These are phyloP conservation scores for Balamuthia mandrillaris DNA, from an alignment of 208 protist species.

Conservation along the genomic window DNA sequence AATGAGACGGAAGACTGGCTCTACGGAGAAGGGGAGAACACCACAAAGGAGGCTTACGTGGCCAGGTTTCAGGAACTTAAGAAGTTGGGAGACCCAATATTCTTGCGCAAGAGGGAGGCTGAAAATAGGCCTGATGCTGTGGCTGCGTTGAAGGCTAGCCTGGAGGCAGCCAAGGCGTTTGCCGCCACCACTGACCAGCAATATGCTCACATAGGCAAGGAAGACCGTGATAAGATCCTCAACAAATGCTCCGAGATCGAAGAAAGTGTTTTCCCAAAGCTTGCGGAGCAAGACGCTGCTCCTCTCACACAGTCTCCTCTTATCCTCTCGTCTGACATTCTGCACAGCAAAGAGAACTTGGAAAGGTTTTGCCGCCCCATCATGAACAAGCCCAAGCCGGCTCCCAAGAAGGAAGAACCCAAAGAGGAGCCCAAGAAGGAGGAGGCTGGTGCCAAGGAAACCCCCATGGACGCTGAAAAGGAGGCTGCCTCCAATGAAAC, in stretches of 20 bases:
- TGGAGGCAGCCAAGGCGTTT: background rate
- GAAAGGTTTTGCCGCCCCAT: background rate
- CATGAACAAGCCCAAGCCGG: slow-evolving; percentile 54
- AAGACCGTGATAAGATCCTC: slow-evolving; percentile 10
- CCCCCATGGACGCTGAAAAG: background rate
- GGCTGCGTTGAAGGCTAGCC: no score
- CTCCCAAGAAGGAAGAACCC: slow-evolving; percentile 20
- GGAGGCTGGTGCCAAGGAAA: background rate
- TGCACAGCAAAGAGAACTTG: background rate
- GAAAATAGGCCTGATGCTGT: background rate
- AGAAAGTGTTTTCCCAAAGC: background rate
- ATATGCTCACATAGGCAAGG: slow-evolving; percentile 4
- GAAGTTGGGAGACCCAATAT: background rate
- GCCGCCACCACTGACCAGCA: background rate
- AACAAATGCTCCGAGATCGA: background rate
- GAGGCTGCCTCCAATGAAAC: background rate
- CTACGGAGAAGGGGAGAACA: slow-evolving; percentile 59
- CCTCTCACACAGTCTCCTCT: background rate
- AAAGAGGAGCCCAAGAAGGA: slow-evolving; percentile 2
- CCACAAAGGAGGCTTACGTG: slow-evolving; percentile 36
- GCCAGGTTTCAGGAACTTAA: slow-evolving; percentile 39
- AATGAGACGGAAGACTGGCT: slow-evolving; percentile 62
- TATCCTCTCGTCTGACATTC: background rate
- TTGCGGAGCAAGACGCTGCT: background rate
- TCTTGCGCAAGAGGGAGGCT: background rate